These are phyloP conservation scores for Coelastrella sp. DNA, from an alignment of 139 green algal genomes.

Conservation along the genomic window DNA sequence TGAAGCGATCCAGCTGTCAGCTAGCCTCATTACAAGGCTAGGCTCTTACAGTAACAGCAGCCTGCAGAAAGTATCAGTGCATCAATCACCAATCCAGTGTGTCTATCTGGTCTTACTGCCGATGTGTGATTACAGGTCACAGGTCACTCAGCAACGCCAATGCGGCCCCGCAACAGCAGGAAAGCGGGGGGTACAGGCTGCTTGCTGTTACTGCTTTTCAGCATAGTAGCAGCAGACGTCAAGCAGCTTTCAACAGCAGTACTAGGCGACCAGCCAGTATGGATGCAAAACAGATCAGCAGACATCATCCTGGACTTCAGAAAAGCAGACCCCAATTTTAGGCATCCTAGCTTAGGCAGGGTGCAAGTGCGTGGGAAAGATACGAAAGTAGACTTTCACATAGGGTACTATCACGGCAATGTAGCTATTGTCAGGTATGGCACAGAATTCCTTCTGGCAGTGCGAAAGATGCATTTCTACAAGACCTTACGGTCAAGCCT, in stretches of 20 bases:
- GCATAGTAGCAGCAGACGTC: conserved; percentile 33
- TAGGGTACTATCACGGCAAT: conserved; percentile 53
- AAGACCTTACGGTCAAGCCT: conserved; percentile 38
- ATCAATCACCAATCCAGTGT: too few species aligned
- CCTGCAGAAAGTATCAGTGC: too few species aligned
- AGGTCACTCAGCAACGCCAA: background rate
- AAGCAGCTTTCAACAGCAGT: conserved; percentile 31
- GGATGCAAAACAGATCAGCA: conserved; percentile 40
- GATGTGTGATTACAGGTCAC: too few species aligned
- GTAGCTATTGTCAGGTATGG: conserved; percentile 50
- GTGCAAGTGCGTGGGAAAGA: conserved; percentile 20
- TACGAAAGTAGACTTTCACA: conserved; percentile 36
- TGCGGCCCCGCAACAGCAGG: background rate
- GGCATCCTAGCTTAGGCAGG: background rate
- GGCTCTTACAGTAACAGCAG: too few species aligned
- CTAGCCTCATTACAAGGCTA: too few species aligned
- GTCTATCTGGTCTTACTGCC: too few species aligned
- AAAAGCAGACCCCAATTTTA: conserved; percentile 50
- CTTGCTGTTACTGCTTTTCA: background rate
- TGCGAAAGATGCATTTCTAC: conserved; percentile 57
- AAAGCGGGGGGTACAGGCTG: background rate
- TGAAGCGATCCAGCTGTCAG: too few species aligned
- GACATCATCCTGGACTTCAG: conserved; percentile 48
- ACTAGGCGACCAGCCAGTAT: conserved; percentile 43
- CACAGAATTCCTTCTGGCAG: conserved; percentile 28